Base-by-base conservation (phyloP, 1,139 yeast genomes). In the Arxiozyma slooffiae region DNA sequence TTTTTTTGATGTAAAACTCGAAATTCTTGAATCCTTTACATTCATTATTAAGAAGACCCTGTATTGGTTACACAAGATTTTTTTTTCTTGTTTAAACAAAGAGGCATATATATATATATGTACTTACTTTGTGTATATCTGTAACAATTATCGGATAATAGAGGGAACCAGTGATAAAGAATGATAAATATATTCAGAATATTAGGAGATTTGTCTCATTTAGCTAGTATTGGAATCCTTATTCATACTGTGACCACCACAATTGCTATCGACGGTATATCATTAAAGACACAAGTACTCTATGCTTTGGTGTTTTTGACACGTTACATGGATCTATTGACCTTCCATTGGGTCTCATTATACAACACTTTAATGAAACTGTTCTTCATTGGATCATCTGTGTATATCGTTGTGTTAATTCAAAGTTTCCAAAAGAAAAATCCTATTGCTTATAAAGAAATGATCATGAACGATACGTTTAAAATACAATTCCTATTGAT, bases 351-450 rank as follows among this genome's bases (percentile, higher is more conserved):
- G 67, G 69, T 74, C 42, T 85, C 95, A 1, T 52, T 85, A 6
- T 92, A 92, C 74, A 88, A 85, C 69, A 73, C 86, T 7, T 54
- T 82, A 48, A 82, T 92, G 89, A 92, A 92, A 71, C 46, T 92
- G 1, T 76, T 89, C 57, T 92, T 85, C 71, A 79, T 92, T 56
- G 78, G 73, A 0, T 77, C 95, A 0, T 83, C 96, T 1, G 62
- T 78, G 6, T 89, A 89, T 67, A 86, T 86, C 34, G 80, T 90
- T 37, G 79, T 82, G 57, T 70, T 89, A 54, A 83, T 90, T 84
- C 73, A 76, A 52, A 55, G 58, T 22, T 62, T 60, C 48, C 61
- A 59, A 44, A 53, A 47, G 63, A 69, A 61, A 78, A 82, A 73
- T 82, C 78, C 73, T 69, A 78, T 57, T 53, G 69, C 69, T 49